These are phyloP conservation scores for Ormosia emarginata DNA, from an alignment of 306 rosid genomes.

Conservation along the genomic window DNA sequence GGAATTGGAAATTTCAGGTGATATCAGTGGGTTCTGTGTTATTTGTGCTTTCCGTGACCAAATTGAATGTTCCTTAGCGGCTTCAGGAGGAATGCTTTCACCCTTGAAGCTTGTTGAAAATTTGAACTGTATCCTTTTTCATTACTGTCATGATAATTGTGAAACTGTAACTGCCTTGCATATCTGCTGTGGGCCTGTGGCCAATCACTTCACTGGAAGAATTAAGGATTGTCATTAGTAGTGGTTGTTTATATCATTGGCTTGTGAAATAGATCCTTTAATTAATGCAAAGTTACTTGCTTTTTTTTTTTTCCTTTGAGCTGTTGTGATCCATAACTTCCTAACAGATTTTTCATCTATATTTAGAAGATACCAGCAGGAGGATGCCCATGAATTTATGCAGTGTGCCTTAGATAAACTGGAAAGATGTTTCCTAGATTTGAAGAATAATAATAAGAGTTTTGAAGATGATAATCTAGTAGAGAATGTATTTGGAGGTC, in stretches of 20 bases:
- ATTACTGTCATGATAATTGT: not conserved
- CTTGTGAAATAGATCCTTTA: not conserved
- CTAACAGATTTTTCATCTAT: slow-evolving; percentile 58
- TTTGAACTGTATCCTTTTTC: slow-evolving; percentile 71
- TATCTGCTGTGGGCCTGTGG: not conserved
- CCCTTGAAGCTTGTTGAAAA: slow-evolving; percentile 61
- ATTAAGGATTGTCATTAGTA: not conserved
- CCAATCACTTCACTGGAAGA: not conserved
- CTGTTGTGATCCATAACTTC: slow-evolving; percentile 50
- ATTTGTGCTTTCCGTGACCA: slow-evolving; percentile 60
- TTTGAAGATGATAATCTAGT: slow-evolving; percentile 51
- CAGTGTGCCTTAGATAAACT: slow-evolving; percentile 80
- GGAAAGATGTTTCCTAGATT: slow-evolving; percentile 45
- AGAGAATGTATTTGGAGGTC: slow-evolving; percentile 73
- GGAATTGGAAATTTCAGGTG: slow-evolving; percentile 47
- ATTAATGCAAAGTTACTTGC: not conserved
- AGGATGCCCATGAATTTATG: slow-evolving; percentile 94
- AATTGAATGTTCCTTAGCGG: slow-evolving; percentile 42
- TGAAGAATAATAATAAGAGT: slow-evolving; percentile 21
- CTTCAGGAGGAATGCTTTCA: slow-evolving; percentile 44
- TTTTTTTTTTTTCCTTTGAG: not conserved
- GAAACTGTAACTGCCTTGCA: not conserved
- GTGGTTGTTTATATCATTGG: not conserved
- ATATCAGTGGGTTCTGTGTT: slow-evolving; percentile 55
- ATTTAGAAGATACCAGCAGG: slow-evolving; percentile 72